Conservation (phyloP, 352 stramenopile genomes). For the Aphanomyces euteiches region DNA sequence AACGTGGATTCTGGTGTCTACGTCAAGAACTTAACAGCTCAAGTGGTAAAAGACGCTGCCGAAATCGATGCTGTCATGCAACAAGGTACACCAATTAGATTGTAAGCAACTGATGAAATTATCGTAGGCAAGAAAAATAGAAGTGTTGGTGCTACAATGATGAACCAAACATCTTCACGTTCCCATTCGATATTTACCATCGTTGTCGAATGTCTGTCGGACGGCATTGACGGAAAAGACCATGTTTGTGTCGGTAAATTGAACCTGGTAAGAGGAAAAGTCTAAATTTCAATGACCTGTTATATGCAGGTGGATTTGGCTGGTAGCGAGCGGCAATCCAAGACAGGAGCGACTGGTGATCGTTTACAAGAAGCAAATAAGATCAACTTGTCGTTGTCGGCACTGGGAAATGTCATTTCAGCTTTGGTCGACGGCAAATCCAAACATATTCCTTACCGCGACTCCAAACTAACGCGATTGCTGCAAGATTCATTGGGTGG, state of each 20-base stretch:
- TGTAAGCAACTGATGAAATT: not conserved
- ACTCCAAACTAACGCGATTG: slow-evolving; percentile 92
- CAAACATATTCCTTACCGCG: slow-evolving; percentile 93
- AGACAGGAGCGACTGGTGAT: slow-evolving; percentile 94
- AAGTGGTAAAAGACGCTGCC: slow-evolving; percentile 69
- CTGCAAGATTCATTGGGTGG: slow-evolving; percentile 93
- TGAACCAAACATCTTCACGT: slow-evolving; percentile 94
- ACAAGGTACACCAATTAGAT: slow-evolving; percentile 31
- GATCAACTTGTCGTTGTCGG: slow-evolving; percentile 92
- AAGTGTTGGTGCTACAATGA: slow-evolving; percentile 89
- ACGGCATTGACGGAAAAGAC: slow-evolving; percentile 61
- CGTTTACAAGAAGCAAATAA: slow-evolving; percentile 93
- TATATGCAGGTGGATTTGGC: slow-evolving; percentile 79
- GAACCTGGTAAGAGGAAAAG: slow-evolving; percentile 64
- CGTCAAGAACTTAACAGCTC: slow-evolving; percentile 90
- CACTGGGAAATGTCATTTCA: slow-evolving; percentile 89
- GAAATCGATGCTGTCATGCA: slow-evolving; percentile 94
- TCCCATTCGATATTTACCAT: slow-evolving; percentile 97
- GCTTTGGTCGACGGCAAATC: slow-evolving; percentile 51
- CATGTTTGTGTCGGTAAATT: slow-evolving; percentile 94
- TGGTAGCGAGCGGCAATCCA: slow-evolving; percentile 89
- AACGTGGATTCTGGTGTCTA: slow-evolving; percentile 93
- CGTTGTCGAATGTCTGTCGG: slow-evolving; percentile 86
- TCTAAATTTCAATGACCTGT: not conserved
- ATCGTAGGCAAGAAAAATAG: slow-evolving; percentile 89